These are phyloP conservation scores for Erysimum pusillum DNA, from an alignment of 441 rosid species.

Conservation along the genomic window DNA sequence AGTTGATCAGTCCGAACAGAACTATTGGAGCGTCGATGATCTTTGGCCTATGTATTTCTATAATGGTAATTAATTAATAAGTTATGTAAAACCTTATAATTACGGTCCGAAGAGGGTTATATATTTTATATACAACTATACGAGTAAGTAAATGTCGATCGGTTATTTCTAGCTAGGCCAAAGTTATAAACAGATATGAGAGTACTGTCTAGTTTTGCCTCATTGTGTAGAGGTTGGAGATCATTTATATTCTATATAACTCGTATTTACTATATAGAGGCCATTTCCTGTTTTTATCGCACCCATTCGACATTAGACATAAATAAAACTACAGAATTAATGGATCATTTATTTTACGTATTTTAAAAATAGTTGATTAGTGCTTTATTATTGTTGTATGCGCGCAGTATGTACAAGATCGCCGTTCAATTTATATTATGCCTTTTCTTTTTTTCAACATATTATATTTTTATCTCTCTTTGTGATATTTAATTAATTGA, in stretches of 20 bases:
- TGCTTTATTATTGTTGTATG: too few species aligned
- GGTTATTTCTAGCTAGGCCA: neutral
- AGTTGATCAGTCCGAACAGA: conserved; percentile 24
- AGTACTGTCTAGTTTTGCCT: neutral
- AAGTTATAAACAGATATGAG: conserved; percentile 11
- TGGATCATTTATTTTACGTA: neutral
- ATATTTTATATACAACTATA: neutral
- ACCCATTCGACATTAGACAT: neutral
- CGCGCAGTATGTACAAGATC: conserved; percentile 3
- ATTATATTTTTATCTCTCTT: neutral
- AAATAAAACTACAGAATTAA: neutral
- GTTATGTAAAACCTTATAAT: neutral
- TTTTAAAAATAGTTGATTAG: too few species aligned
- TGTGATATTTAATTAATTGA: neutral
- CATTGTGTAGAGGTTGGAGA: neutral
- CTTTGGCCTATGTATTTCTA: conserved; percentile 36
- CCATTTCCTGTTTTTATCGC: neutral
- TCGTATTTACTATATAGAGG: neutral
- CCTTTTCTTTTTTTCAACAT: neutral
- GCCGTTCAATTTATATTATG: neutral
- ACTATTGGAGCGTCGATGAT: conserved; percentile 33
- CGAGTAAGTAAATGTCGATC: neutral
- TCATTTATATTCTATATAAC: neutral
- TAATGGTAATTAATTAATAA: conserved; percentile 18
- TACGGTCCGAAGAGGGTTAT: neutral